These are phyloP conservation scores for Candida suzukii DNA, from an alignment of 805 yeast genomes.

Conservation along the genomic window DNA sequence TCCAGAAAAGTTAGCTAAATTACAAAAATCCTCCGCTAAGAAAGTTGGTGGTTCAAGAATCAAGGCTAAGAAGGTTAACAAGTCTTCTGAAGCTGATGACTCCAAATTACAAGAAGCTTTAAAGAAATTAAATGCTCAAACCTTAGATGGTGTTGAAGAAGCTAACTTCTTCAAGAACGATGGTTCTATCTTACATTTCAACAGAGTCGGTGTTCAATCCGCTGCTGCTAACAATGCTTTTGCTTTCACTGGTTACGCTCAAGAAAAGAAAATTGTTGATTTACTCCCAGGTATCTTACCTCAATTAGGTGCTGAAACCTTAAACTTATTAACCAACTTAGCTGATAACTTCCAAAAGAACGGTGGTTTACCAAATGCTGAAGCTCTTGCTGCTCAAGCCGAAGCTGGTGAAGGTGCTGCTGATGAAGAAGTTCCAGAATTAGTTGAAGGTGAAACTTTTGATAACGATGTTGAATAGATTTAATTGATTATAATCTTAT, in stretches of 20 bases:
- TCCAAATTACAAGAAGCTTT: constrained; percentile 84
- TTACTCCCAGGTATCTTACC: constrained; percentile 91
- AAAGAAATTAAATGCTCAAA: constrained; percentile 83
- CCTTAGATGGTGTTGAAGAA: constrained; percentile 86
- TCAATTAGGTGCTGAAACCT: constrained; percentile 94
- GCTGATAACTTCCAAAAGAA: constrained; percentile 79
- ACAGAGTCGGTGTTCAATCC: constrained; percentile 93
- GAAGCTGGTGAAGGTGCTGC: constrained; percentile 35
- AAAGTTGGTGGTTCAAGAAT: constrained; percentile 87
- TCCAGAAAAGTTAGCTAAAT: constrained; percentile 89
- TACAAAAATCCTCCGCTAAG: constrained; percentile 78
- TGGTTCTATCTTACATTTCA: constrained; percentile 92
- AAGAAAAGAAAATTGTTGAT: constrained; percentile 86
- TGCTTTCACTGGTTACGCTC: constrained; percentile 92
- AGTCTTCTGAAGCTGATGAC: constrained; percentile 75
- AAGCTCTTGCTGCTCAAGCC: constrained; percentile 29
- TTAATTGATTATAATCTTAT: neutral
- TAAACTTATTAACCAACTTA: constrained; percentile 79
- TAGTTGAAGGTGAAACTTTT: constrained; percentile 85
- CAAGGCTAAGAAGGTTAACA: constrained; percentile 73
- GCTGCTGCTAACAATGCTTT: constrained; percentile 86
- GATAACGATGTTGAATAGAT: constrained; percentile 43
- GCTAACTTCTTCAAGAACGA: constrained; percentile 97
- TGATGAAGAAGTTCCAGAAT: constrained; percentile 66
- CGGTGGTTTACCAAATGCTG: constrained; percentile 28